Percentiles rank a stretch among this genome's conserved stretches.
These are phyloP conservation scores for Tetrapisispora namnaoensis DNA, from an alignment of 805 yeast species.

Conservation along the genomic window DNA sequence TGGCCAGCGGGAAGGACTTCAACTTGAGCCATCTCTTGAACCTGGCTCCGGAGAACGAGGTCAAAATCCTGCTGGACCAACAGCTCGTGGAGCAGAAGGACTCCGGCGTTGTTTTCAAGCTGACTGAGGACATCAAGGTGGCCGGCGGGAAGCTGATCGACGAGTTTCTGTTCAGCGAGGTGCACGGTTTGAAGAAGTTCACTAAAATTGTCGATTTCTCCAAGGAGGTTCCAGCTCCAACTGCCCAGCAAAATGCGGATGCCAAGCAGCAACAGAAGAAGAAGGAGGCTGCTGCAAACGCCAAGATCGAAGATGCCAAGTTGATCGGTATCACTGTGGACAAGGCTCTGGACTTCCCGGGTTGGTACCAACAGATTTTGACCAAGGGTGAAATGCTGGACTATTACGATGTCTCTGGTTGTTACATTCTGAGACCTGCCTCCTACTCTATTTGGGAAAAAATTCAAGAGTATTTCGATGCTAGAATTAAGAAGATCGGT, in stretches of 20 bases:
- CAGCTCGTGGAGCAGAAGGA: constrained; percentile 33
- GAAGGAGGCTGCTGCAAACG: constrained; percentile 25
- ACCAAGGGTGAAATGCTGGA: constrained; percentile 98
- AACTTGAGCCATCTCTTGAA: constrained; percentile 33
- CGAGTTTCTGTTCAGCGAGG: constrained; percentile 7
- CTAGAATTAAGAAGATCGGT: constrained; percentile 72
- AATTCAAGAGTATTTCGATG: constrained; percentile 82
- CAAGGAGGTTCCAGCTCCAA: constrained; percentile 30
- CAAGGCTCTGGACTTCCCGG: constrained; percentile 83
- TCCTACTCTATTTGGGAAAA: constrained; percentile 92
- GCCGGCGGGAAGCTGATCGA: constrained; percentile 19
- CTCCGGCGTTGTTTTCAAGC: constrained; percentile 14
- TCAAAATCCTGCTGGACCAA: constrained; percentile 22
- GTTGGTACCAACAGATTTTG: constrained; percentile 95
- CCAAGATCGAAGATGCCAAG: constrained; percentile 73
- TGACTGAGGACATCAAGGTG: constrained; percentile 21
- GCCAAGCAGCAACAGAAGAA: constrained; percentile 5
- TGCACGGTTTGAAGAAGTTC: constrained; percentile 35
- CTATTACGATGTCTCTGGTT: constrained; percentile 97
- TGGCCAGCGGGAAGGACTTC: constrained; percentile 24
- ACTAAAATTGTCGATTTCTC: constrained; percentile 41
- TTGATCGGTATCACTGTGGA: constrained; percentile 93
- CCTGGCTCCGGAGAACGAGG: constrained; percentile 16
- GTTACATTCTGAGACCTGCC: constrained; percentile 94
- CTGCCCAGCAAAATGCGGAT: constrained; percentile 18